These are phyloP conservation scores for Suillus clintonianus DNA, from an alignment of 768 basidiomycete species.

Conservation along the genomic window DNA sequence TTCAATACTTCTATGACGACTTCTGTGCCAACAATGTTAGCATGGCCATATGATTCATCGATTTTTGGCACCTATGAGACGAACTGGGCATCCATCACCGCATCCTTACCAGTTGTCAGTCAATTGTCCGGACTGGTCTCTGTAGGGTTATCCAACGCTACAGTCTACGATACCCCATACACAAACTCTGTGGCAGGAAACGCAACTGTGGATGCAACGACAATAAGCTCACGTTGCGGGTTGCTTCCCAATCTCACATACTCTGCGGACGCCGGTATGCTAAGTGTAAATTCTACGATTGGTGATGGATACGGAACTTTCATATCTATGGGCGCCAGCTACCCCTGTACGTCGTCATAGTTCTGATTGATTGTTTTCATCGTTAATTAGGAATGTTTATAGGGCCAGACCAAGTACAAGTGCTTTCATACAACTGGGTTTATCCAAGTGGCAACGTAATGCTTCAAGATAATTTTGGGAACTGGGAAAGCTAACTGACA, in stretches of 20 bases:
- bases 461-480: too few species aligned
- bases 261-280: neutral
- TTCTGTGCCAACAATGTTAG: neutral
- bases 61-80: neutral
- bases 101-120: neutral
- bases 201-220: conserved; percentile 18
- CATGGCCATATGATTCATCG: conserved; percentile 2
- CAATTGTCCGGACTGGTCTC: conserved; percentile 5
- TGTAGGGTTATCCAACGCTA: conserved; percentile 12
- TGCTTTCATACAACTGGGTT: too few species aligned
- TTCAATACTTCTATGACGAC: conserved; percentile 9
- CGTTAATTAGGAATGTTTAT: neutral
- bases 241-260: conserved; percentile 10
- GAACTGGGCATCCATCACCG: neutral
- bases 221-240: conserved; percentile 16
- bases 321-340: too few species aligned
- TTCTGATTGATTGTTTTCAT: neutral
- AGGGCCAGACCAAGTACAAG: too few species aligned
- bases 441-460: too few species aligned
- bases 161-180: conserved; percentile 20
- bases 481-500: too few species aligned
- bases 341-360: neutral
- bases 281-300: too few species aligned
- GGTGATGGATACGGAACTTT: neutral
- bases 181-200: conserved; percentile 1